Evolutionary conservation across 2,329 filamentous ascomycete species (phyloP).

Genomic region (Exutisphaerella laricina): DNA sequence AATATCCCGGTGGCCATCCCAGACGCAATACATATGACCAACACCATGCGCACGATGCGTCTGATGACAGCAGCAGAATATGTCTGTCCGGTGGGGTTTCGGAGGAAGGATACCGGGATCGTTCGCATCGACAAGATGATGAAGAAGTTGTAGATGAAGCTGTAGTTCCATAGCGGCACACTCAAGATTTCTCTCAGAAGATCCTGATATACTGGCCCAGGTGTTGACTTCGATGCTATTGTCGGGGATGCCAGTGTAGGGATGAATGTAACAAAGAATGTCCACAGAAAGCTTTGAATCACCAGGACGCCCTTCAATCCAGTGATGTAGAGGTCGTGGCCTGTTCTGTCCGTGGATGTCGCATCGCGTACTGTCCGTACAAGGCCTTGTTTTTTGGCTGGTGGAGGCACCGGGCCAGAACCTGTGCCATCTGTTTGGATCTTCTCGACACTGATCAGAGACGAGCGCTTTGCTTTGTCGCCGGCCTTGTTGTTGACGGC

Average conservation of each 20-base stretch:
- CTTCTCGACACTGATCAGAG: neutral
- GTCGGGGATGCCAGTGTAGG: constrained; percentile 41
- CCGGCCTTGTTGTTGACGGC: neutral
- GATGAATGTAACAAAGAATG: constrained; percentile 43
- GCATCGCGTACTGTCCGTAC: neutral
- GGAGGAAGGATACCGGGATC: constrained; percentile 40
- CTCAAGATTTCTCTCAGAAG: constrained; percentile 43
- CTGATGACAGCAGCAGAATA: constrained; percentile 40
- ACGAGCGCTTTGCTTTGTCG: neutral
- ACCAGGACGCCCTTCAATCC: constrained; percentile 44
- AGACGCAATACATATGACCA: constrained; percentile 39
- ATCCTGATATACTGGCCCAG: constrained; percentile 38
- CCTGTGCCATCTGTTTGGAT: neutral
- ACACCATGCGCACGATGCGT: constrained; percentile 39
- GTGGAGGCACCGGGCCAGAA: neutral
- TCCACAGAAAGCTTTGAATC: constrained; percentile 41
- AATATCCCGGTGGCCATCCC: constrained; percentile 38
- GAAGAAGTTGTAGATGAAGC: constrained; percentile 43
- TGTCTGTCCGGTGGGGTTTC: constrained; percentile 30
- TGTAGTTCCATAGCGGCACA: constrained; percentile 43
- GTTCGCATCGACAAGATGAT: constrained; percentile 44
- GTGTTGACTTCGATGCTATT: constrained; percentile 35
- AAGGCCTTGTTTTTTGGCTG: neutral
- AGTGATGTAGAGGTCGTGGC: constrained; percentile 34
- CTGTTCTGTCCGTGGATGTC: constrained; percentile 2